phyloP scores from a whole-genome alignment of 2,329 filamentous ascomycete species.

The Arachnopeziza araneosa region DNA sequence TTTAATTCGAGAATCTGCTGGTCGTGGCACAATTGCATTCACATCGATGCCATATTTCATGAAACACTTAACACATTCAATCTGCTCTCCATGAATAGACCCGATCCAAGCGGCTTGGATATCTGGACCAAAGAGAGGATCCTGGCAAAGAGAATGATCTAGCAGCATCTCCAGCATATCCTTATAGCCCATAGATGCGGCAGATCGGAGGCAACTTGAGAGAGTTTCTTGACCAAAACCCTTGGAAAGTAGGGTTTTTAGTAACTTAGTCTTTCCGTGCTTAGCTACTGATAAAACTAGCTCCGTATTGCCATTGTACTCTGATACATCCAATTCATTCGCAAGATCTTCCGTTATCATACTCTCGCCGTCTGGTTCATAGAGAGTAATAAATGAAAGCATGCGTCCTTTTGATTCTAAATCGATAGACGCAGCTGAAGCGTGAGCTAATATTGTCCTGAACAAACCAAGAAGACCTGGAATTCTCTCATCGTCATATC shows the following conservation, averaged over 20 bases:
- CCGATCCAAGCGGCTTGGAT: not conserved
- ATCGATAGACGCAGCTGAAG: not conserved
- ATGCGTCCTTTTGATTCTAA: slow-evolving; percentile 3
- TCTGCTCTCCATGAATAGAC: not conserved
- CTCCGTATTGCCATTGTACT: not conserved
- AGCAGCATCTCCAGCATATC: slow-evolving; percentile 4
- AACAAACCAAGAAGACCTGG: slow-evolving; percentile 1
- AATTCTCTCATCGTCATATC: not conserved
- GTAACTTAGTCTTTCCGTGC: slow-evolving; percentile 5
- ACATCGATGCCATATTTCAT: slow-evolving; percentile 7
- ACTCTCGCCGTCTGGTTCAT: not conserved
- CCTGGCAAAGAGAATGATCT: not conserved
- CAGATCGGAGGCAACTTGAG: slow-evolving; percentile 2
- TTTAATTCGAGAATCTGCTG: not conserved
- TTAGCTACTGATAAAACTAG: not conserved
- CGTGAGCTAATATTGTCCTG: not conserved
- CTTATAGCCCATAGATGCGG: not conserved
- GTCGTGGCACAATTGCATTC: not conserved
- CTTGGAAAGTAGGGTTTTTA: slow-evolving; percentile 2
- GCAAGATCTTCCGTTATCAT: not conserved
- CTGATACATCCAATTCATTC: not conserved
- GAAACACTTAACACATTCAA: not conserved
- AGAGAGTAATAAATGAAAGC: slow-evolving; percentile 2
- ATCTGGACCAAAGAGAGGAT: not conserved
- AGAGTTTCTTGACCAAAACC: not conserved